Evolutionary conservation across 306 rosid species (phyloP).

Genomic region (Cucumis sativus): Cucumber_9930_V3 NC_026655.2:21254001-21254500

Average conservation of each 20-base stretch:
- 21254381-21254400: not conserved
- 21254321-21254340: not conserved
- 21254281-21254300: not conserved
- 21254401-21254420: not conserved
- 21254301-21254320: not conserved
- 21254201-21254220: not conserved
- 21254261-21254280: not conserved
- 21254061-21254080: too few relatives aligned
- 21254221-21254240: not conserved
- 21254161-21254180: too few relatives aligned
- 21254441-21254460: not conserved
- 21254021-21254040: too few relatives aligned
- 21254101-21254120: too few relatives aligned
- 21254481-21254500: not conserved
- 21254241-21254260: not conserved
- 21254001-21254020: too few relatives aligned
- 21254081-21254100: too few relatives aligned
- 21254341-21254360: too few relatives aligned
- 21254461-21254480: not conserved
- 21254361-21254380: too few relatives aligned
- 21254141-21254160: too few relatives aligned
- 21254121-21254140: too few relatives aligned
- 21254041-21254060: too few relatives aligned
- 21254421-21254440: not conserved
- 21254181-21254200: too few relatives aligned